These are phyloP conservation scores for Arthrobotrys entomopaga DNA, from an alignment of 2,329 filamentous ascomycete species.

Conservation along the genomic window DNA sequence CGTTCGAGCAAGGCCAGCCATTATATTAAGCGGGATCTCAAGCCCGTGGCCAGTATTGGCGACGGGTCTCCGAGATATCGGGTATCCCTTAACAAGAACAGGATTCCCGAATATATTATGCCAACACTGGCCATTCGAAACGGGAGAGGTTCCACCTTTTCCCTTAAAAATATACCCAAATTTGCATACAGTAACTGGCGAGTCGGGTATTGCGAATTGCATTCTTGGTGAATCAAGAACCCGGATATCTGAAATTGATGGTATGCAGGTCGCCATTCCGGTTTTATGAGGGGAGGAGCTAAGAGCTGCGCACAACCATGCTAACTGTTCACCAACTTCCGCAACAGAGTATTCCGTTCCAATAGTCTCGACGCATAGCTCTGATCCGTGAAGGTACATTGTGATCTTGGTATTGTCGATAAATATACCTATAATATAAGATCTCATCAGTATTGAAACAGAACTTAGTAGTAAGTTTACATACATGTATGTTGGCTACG, in stretches of 20 bases:
- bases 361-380: slow-evolving; percentile 6
- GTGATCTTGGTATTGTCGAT: background rate
- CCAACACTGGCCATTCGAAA: slow-evolving; percentile 15
- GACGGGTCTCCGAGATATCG: slow-evolving; percentile 21
- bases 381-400: background rate
- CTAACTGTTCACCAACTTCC: slow-evolving; percentile 61
- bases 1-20: slow-evolving; percentile 55
- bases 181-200: no score
- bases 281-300: slow-evolving; percentile 56
- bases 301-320: slow-evolving; percentile 61
- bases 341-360: slow-evolving; percentile 56
- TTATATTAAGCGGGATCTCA: slow-evolving; percentile 58
- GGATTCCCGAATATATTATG: slow-evolving; percentile 10
- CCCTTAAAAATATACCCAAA: background rate
- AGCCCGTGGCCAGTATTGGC: slow-evolving; percentile 13
- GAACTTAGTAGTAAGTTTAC: background rate
- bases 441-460: background rate
- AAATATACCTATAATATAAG: slow-evolving; percentile 3
- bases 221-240: background rate
- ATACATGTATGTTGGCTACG: background rate
- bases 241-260: slow-evolving; percentile 11
- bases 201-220: background rate
- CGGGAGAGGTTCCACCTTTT: background rate
- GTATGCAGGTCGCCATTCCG: background rate
- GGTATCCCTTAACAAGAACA: slow-evolving; percentile 31